Conservation (phyloP, 371 early-diverging fungal species). For the Rhizopus sp. region DNA sequence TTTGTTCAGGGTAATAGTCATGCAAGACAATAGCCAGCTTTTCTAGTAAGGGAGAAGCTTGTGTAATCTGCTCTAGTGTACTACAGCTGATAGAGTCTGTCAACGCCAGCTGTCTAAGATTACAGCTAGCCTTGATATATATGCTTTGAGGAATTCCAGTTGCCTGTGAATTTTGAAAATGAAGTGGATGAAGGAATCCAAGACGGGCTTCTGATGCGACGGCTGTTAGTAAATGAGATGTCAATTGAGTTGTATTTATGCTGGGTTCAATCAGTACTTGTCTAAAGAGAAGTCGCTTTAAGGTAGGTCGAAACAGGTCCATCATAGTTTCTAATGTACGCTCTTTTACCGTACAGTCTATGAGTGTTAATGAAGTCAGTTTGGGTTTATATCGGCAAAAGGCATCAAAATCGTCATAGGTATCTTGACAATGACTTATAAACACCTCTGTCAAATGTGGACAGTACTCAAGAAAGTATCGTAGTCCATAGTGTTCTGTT, state of each 20-base stretch:
- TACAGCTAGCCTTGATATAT: constrained; percentile 16
- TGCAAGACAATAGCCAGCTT: constrained; percentile 43
- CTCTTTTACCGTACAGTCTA: constrained; percentile 43
- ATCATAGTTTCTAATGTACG: constrained; percentile 22
- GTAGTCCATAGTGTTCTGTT: constrained; percentile 42
- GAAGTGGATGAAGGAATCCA: constrained; percentile 17
- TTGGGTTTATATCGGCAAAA: constrained; percentile 26
- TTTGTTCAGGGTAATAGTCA: constrained; percentile 29
- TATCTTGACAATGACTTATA: constrained; percentile 48
- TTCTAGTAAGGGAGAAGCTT: constrained; percentile 31
- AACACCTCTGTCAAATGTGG: constrained; percentile 39
- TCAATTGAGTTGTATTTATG: not conserved
- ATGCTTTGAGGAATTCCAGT: constrained; percentile 24
- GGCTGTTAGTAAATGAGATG: constrained; percentile 1
- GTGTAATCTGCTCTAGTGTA: constrained; percentile 22
- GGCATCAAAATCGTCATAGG: constrained; percentile 44
- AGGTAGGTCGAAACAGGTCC: constrained; percentile 12
- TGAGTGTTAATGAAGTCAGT: constrained; percentile 34
- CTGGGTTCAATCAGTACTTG: constrained; percentile 37
- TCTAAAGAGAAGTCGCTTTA: constrained; percentile 30
- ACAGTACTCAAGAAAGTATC: constrained; percentile 39
- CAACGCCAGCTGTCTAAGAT: constrained; percentile 37
- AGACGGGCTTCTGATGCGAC: not conserved
- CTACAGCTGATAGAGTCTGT: constrained; percentile 36
- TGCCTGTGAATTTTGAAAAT: constrained; percentile 20